Evolutionary conservation across 495 filamentous ascomycete genomes (phyloP).

Genomic region (Cercophora samala): DNA sequence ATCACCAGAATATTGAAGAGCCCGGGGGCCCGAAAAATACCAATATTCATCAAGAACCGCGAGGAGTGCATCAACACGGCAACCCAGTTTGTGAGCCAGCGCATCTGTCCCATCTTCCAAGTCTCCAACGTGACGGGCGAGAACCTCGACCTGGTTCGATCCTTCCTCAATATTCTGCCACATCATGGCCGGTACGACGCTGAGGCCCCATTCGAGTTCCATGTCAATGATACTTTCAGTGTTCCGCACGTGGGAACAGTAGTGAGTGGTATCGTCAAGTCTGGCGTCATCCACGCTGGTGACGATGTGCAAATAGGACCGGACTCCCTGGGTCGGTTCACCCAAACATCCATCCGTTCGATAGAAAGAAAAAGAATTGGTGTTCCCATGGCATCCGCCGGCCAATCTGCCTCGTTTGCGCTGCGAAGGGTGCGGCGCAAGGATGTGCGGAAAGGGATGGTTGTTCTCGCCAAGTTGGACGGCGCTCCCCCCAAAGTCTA

Average conservation of each 20-base stretch:
- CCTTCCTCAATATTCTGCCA: conserved; percentile 92
- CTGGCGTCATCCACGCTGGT: conserved; percentile 81
- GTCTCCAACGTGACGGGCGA: conserved; percentile 96
- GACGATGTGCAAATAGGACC: conserved; percentile 88
- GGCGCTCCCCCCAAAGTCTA: conserved; percentile 73
- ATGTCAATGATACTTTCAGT: conserved; percentile 98
- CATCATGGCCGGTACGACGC: conserved; percentile 91
- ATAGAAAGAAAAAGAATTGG: conserved; percentile 94
- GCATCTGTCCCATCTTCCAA: conserved; percentile 96
- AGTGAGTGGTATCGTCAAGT: conserved; percentile 89
- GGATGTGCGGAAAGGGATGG: conserved; percentile 98
- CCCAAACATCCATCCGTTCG: conserved; percentile 80
- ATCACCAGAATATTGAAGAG: conserved; percentile 89
- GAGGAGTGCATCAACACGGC: conserved; percentile 93
- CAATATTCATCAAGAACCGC: conserved; percentile 90
- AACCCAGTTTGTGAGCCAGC: conserved; percentile 89
- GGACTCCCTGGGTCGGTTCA: conserved; percentile 89
- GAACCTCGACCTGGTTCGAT: conserved; percentile 72
- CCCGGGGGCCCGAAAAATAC: conserved; percentile 90
- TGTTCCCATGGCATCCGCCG: conserved; percentile 84
- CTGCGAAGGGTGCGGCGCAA: conserved; percentile 80
- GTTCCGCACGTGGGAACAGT: conserved; percentile 97
- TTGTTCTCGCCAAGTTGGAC: conserved; percentile 80
- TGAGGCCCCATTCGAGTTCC: conserved; percentile 86
- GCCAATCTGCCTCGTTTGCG: conserved; percentile 90